These are phyloP conservation scores for Wickerhamiella galacta DNA, from an alignment of 805 yeast species.

Conservation along the genomic window DNA sequence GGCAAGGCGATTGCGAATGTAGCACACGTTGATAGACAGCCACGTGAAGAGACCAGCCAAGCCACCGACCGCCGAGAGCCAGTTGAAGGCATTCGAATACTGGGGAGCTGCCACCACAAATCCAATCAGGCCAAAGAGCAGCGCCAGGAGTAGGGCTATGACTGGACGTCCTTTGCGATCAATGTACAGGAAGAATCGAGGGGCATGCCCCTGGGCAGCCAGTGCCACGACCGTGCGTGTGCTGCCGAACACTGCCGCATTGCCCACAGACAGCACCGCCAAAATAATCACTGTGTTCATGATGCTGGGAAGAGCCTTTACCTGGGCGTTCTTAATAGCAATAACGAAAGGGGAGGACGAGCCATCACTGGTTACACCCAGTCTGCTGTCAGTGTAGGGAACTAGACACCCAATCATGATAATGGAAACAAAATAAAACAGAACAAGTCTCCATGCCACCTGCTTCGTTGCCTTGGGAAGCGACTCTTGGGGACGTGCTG, in stretches of 20 bases:
- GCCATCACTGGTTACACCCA: slow-evolving; percentile 39
- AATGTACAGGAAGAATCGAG: slow-evolving; percentile 44
- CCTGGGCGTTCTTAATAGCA: slow-evolving; percentile 51
- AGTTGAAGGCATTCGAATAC: slow-evolving; percentile 38
- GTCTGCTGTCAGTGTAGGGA: slow-evolving; percentile 39
- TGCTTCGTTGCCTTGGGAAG: slow-evolving; percentile 65
- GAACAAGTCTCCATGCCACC: slow-evolving; percentile 64
- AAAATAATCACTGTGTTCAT: slow-evolving; percentile 56
- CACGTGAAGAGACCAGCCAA: slow-evolving; percentile 64
- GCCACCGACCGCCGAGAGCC: slow-evolving; percentile 68
- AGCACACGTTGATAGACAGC: slow-evolving; percentile 57
- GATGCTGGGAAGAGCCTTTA: slow-evolving; percentile 47
- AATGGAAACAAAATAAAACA: slow-evolving; percentile 48
- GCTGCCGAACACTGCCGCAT: slow-evolving; percentile 53
- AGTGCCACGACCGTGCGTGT: slow-evolving; percentile 53
- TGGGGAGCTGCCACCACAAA: slow-evolving; percentile 45
- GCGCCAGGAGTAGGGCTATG: slow-evolving; percentile 37
- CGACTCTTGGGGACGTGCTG: slow-evolving; percentile 46
- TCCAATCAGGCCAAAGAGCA: slow-evolving; percentile 37
- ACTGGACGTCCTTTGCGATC: slow-evolving; percentile 70
- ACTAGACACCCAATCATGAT: slow-evolving; percentile 51
- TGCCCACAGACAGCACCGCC: slow-evolving; percentile 57
- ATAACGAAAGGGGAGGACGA: slow-evolving; percentile 62
- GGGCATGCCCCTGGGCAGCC: slow-evolving; percentile 51
- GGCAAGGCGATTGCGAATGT: slow-evolving; percentile 50